Evolutionary conservation across 2,329 filamentous ascomycete species (phyloP).

Genomic region (Curvularia spicifera): DNA sequence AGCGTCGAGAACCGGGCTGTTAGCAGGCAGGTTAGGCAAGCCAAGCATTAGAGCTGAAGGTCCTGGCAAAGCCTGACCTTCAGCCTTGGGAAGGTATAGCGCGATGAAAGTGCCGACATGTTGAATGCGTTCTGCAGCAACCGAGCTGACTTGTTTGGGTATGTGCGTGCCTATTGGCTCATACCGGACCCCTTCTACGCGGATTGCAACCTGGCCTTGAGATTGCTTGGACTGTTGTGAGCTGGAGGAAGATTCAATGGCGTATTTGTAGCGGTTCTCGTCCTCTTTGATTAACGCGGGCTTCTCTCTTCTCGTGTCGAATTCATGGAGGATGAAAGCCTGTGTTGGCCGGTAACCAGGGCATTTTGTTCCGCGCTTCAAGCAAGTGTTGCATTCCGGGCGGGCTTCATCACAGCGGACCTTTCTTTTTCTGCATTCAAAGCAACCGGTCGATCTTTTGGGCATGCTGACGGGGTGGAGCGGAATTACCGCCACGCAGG

Average conservation of each 20-base stretch:
- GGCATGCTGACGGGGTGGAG: slow-evolving; percentile 36
- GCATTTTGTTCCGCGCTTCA: slow-evolving; percentile 45
- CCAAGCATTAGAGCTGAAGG: slow-evolving; percentile 47
- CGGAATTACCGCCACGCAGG: slow-evolving; percentile 15
- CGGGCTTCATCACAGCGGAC: slow-evolving; percentile 47
- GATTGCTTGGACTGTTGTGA: slow-evolving; percentile 11
- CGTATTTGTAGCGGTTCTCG: slow-evolving; percentile 43
- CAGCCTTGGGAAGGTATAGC: slow-evolving; percentile 40
- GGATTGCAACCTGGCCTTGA: slow-evolving; percentile 15
- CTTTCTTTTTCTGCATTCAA: slow-evolving; percentile 48
- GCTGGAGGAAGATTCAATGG: slow-evolving; percentile 28
- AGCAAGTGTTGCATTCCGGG: slow-evolving; percentile 46
- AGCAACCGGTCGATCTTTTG: slow-evolving; percentile 47
- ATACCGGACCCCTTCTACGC: slow-evolving; percentile 18
- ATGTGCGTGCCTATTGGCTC: slow-evolving; percentile 29
- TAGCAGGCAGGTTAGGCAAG: slow-evolving; percentile 40
- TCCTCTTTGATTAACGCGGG: slow-evolving; percentile 45
- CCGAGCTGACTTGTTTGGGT: slow-evolving; percentile 41
- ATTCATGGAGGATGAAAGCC: slow-evolving; percentile 46
- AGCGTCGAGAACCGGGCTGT: slow-evolving; percentile 39
- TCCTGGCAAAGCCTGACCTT: slow-evolving; percentile 41
- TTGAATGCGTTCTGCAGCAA: slow-evolving; percentile 46
- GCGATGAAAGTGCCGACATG: slow-evolving; percentile 43
- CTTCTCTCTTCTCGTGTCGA: slow-evolving; percentile 36
- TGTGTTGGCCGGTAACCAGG: slow-evolving; percentile 47